These are phyloP conservation scores for Colletotrichum tofieldiae DNA, from an alignment of 2,329 filamentous ascomycete genomes.

Conservation along the genomic window DNA sequence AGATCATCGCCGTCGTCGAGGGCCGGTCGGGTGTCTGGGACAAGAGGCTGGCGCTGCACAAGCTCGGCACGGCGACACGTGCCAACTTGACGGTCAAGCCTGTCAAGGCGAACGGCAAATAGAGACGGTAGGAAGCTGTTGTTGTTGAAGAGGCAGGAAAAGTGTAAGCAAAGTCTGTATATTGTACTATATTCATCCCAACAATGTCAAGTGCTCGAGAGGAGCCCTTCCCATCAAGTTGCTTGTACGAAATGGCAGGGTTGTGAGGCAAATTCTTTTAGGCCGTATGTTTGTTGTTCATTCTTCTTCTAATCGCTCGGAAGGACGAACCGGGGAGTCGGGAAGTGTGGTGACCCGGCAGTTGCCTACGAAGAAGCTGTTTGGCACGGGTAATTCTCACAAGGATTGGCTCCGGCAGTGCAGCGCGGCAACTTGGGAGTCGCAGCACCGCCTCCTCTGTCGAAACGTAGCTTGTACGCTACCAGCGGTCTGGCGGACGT, in stretches of 20 bases:
- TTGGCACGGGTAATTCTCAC: neutral
- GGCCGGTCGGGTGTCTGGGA: slow-evolving; percentile 90
- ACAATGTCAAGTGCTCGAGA: slow-evolving; percentile 30
- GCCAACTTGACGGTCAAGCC: slow-evolving; percentile 75
- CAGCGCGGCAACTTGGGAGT: neutral
- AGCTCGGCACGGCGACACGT: slow-evolving; percentile 82
- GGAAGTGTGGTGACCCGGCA: neutral
- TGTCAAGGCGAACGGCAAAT: slow-evolving; percentile 54
- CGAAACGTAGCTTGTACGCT: neutral
- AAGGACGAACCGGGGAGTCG: neutral
- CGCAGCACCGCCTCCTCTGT: slow-evolving; percentile 1
- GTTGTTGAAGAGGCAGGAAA: slow-evolving; percentile 10
- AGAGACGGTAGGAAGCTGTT: neutral
- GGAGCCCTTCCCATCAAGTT: slow-evolving; percentile 7
- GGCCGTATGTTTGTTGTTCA: neutral
- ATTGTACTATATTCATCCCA: slow-evolving; percentile 41
- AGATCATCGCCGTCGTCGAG: slow-evolving; percentile 90
- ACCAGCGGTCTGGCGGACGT: neutral
- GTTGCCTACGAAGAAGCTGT: neutral
- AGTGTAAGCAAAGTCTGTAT: slow-evolving; percentile 41
- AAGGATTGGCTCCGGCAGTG: neutral
- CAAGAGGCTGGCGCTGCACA: slow-evolving; percentile 82
- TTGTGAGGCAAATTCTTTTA: neutral
- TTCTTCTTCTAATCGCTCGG: neutral
- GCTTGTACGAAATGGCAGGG: neutral